Base-by-base conservation (phyloP, 345 rosid genomes). In the Salix arbutifolia region DNA sequence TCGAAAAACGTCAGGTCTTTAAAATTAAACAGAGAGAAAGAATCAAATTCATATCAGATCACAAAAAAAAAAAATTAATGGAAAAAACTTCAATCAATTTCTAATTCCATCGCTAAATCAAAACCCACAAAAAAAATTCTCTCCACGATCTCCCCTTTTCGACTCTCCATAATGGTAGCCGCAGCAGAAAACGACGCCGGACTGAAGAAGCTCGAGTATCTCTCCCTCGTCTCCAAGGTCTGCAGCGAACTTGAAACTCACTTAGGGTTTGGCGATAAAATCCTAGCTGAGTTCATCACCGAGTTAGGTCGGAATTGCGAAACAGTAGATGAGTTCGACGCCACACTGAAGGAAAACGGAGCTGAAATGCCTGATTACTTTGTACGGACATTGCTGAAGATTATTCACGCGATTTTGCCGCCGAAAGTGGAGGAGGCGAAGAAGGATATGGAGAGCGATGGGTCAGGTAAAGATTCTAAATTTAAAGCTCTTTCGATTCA, bases 321-420 rank as follows among this genome's bases (percentile, higher is more conserved):
- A 69, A 84, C 91, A 4, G 92, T 90, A 4, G 97, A 89, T 14
- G 93, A 91, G 65, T 92, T 95, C 74, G 93, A 93, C 73, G 61
- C 85, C 71, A 87, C 86, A 81, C 79, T 95, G 66, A 93, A 91
- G 88, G 83, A 88, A 38, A 84, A 84, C 40, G 98, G 94, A 0
- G 97, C 97, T 3, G 97, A 93, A 76, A 83, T 95, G 89, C 97
- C 99, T 0, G 99, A 95, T 80, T 95, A 91, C 79, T 91, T 95
- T 74, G 97, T 91, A 2, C 90, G 90, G 1, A 93, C 98, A 0
- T 85, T 95, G 33, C 79, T 93, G 14, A 89, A 89, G 8, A 89
- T 90, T 21, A 95, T 95, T 77, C 99, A 91, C 74, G 98, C 90
- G 58, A 93, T 95, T 76, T 86, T 91, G 65, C 97, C 99, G 31